A percentile compares a stretch with the other conserved stretches of the same genome.
These are phyloP conservation scores for Cladorrhinum sp. DNA, from an alignment of 2,329 filamentous ascomycete species.

Conservation along the genomic window DNA sequence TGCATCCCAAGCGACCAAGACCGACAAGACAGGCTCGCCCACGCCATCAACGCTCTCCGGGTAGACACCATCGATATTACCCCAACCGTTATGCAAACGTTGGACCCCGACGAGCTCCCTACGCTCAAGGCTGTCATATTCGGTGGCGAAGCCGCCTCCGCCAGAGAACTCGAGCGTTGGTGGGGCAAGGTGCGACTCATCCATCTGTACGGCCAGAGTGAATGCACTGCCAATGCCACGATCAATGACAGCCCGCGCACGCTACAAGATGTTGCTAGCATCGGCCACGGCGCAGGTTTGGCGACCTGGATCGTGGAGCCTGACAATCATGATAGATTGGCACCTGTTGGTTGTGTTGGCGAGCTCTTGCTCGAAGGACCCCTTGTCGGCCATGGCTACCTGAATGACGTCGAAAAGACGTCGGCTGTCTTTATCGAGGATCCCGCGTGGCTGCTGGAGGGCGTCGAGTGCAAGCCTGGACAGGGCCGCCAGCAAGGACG, in stretches of 20 bases:
- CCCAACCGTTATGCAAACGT: slow-evolving; percentile 46
- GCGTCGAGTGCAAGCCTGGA: slow-evolving; percentile 24
- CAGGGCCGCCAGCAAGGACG: slow-evolving; percentile 44
- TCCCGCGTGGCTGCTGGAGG: slow-evolving; percentile 23
- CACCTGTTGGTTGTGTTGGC: slow-evolving; percentile 30
- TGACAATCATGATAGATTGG: slow-evolving; percentile 22
- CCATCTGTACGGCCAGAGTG: slow-evolving; percentile 50
- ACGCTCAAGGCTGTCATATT: slow-evolving; percentile 46
- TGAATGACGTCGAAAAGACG: slow-evolving; percentile 40
- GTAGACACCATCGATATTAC: slow-evolving; percentile 50
- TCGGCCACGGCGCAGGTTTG: slow-evolving; percentile 20
- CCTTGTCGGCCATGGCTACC: slow-evolving; percentile 39
- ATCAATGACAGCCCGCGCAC: slow-evolving; percentile 36
- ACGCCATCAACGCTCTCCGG: slow-evolving; percentile 16
- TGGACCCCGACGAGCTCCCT: slow-evolving; percentile 45
- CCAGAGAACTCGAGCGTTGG: slow-evolving; percentile 47
- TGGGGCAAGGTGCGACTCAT: slow-evolving; percentile 43
- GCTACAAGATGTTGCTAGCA: slow-evolving; percentile 9
- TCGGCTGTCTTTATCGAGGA: slow-evolving; percentile 24
- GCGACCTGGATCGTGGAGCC: slow-evolving; percentile 25
- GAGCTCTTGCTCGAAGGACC: slow-evolving; percentile 33
- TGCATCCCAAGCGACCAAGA: slow-evolving; percentile 53
- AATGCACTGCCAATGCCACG: slow-evolving; percentile 42
- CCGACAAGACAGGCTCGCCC: slow-evolving; percentile 40
- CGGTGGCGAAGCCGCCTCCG: slow-evolving; percentile 52